Base-by-base conservation (phyloP, 2,329 filamentous ascomycete genomes). In the Epicoccum sorghinum region DNA sequence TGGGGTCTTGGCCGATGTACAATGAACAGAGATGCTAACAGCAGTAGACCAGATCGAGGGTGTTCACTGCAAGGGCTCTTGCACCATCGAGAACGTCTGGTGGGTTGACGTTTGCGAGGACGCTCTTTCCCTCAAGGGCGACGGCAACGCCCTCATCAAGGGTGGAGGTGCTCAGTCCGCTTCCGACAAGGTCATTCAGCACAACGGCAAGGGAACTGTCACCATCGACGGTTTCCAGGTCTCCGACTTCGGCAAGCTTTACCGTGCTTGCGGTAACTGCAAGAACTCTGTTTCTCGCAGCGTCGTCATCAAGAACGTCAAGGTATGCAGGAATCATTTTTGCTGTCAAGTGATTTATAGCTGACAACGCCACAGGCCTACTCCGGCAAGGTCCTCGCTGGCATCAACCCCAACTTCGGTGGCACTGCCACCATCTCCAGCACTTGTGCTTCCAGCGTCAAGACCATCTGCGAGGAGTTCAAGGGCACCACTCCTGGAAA, bases 331-430 rank as follows among this genome's bases (percentile, higher is more conserved):
- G 68, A 48, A 38, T 45, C 76, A 14, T 66, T 68, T 12, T 29
- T 38, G 66, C 23, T 68, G 4, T 33, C 7, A n/a, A 13, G 4
- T 7, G 13, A 12, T 33, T 5, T 13, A n/a, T 13, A 12, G 13
- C 45, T 55, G 45, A 49, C 40, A 7, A 12, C n/a, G 3, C 0
- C 12, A 9, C 1, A 55, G 53, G 40, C 77, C 54, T 75, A 76
- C 56, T 67, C 70, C 42, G 69, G 73, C 51, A 80, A 80, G 54
- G 65, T 73, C 46, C 72, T 80, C 29, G 78, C 74, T 58, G 79
- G 80, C 42, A 81, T 82, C 69, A 82, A 82, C 74, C 74, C 73
- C 53, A 83, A 82, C 76, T 82, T 78, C 59, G 79, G 78, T 13
- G 79, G 80, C 61, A 79, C 78, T 32, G 78, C 81, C 59, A 78